These are phyloP conservation scores for Trichosporon sp. DNA, from an alignment of 1,284 basidiomycete species.

Conservation along the genomic window DNA sequence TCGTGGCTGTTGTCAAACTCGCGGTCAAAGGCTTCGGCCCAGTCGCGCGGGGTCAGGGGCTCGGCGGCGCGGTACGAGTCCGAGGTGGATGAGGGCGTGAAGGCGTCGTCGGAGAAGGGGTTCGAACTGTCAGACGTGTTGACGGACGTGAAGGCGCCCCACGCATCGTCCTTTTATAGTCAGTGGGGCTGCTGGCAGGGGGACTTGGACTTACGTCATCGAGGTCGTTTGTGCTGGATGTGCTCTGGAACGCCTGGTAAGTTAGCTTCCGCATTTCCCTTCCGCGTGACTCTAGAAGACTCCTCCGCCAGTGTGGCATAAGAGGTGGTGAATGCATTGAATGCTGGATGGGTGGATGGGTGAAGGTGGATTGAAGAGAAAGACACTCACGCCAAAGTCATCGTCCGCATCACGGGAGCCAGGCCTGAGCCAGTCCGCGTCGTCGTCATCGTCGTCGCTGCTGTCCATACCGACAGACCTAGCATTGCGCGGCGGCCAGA, in stretches of 20 bases:
- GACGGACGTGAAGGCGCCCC: slow-evolving; percentile 51
- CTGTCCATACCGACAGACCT: slow-evolving; percentile 38
- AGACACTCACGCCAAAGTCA: slow-evolving; percentile 48
- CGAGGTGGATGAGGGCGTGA: slow-evolving; percentile 29
- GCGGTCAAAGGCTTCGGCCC: slow-evolving; percentile 51
- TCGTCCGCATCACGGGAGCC: slow-evolving; percentile 32
- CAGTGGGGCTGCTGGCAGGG: background rate
- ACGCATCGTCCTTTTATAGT: slow-evolving; percentile 42
- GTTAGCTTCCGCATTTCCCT: background rate
- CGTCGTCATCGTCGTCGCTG: slow-evolving; percentile 53
- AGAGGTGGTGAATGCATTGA: no score
- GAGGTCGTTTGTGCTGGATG: slow-evolving; percentile 35
- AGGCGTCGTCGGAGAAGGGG: slow-evolving; percentile 53
- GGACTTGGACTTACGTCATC: slow-evolving; percentile 31
- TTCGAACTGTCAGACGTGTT: slow-evolving; percentile 35
- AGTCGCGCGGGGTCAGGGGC: slow-evolving; percentile 50
- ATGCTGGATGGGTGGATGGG: background rate
- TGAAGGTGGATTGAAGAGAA: background rate
- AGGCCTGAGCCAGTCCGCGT: slow-evolving; percentile 52
- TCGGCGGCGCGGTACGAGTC: slow-evolving; percentile 25
- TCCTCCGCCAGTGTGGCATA: background rate
- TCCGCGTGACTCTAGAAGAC: background rate
- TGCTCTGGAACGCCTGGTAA: slow-evolving; percentile 36
- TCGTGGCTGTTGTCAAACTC: slow-evolving; percentile 37
- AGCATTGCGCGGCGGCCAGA: slow-evolving; percentile 29